Base-by-base conservation (phyloP, 1,139 yeast species). In the Kurtzmaniella quercitrusa region DNA sequence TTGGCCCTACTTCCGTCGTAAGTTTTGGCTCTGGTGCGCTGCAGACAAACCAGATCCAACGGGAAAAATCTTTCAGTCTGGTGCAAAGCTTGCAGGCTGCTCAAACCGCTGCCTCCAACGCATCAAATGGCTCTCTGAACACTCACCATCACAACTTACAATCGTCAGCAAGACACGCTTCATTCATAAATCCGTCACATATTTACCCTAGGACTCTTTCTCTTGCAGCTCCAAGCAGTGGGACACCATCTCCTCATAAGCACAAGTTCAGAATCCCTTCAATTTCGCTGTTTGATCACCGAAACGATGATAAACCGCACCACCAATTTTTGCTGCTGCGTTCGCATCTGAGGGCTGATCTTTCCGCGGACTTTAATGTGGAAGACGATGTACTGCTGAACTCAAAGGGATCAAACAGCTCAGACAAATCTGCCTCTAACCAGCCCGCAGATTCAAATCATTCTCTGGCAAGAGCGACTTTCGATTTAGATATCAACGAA, bases 401-500 rank as follows among this genome's bases (percentile, higher is more conserved):
- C 25, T 38, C 40, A 8, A 38, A 25, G 12, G 33, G 31, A 10
- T 10, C 40, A 10, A 15, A 27, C 10, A 33, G 21, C 37, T 15
- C 17, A 6, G 36, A 17, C n/a, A 34, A 31, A 18, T 4, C 41
- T n/a, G 11, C 40, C 16, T 15, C 39, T 17, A 25, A 14, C 11
- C 16, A 36, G 33, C 14, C 39, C 14, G 29, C 31, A 12, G 38
- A 40, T 31, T 14, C 38, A 18, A 24, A 37, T 17, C 14, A 38
- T 41, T 17, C 44, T 12, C 31, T 7, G 31, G 31, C n/a, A n/a
- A 27, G 31, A 34, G 23, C 37, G 17, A 34, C 21, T 4, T 36
- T 78, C 39, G 78, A 77, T 48, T 68, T 79, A 45, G 75, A 76
- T 47, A 56, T 75, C 38, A 66, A 66, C 43, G 79, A 79, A 50